Base-by-base conservation (phyloP, 352 stramenopile genomes). In the Globisporangium acanthophoron region DNA sequence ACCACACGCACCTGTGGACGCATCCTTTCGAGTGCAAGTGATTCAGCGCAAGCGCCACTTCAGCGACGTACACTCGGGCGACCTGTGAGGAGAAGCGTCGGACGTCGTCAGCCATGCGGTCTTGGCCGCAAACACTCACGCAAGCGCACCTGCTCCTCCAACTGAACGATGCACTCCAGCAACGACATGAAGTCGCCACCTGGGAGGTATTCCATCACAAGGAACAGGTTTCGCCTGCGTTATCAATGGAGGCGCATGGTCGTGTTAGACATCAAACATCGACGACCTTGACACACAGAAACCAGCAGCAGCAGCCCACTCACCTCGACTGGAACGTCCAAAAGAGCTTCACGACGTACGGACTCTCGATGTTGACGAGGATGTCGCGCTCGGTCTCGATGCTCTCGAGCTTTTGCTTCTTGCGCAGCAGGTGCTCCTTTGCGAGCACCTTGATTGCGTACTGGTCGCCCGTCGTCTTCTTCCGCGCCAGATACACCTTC, bases 381-480 rank as follows among this genome's bases (percentile, higher is more conserved):
- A 97, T 93, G 58, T 96, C 88, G 44, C 84, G 78, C 61, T 97
- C 89, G 0, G 85, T 94, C 59, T 92, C 77, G 62, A 96, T 96
- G 54, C 91, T 83, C 44, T 83, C 67, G 53, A 94, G 80, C 75
- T 94, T 56, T 49, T 65, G 80, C 48, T 96, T 97, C 65, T 96
- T 96, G 24, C 88, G 81, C 33, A 94, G 55, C 35, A 97, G 69
- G 41, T 96, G 85, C 58, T 91, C 74, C 63, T 97, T 97, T 11
- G 78, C 80, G 21, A 97, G 74, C 52, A 96, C 87, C 67, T 97
- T 97, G 58, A 96, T 93, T 5, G 89, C 89, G 64, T 94, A 97
- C 29, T 94, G 79, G 48, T 96, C 86, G 1, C 88, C 89, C 1
- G 87, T 96, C 0, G 78, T 92, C 54, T 91, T 94, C 64, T 96